Percentiles rank a stretch among this genome's conserved stretches.
Evolutionary conservation across 805 yeast genomes (phyloP).

Genomic region (Starmerella riodocensis): DNA sequence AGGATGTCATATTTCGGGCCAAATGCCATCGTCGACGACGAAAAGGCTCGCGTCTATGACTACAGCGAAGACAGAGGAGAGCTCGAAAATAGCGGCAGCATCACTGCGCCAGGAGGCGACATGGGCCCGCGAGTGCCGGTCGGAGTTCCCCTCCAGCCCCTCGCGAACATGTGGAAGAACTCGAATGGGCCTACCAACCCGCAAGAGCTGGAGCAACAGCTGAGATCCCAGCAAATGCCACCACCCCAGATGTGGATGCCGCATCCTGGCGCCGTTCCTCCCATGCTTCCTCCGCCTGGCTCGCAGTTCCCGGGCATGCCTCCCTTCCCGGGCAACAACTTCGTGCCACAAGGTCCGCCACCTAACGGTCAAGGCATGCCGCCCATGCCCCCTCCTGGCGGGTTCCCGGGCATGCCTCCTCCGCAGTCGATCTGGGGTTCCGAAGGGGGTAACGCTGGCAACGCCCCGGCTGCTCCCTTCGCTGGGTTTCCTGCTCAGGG

Average conservation of each 20-base stretch:
- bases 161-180: slow-evolving; percentile 17
- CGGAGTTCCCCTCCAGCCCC: slow-evolving; percentile 14
- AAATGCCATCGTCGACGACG: slow-evolving; percentile 19
- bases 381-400: background rate
- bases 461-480: slow-evolving; percentile 3
- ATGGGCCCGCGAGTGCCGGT: slow-evolving; percentile 3
- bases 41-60: slow-evolving; percentile 17
- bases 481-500: background rate
- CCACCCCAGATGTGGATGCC: slow-evolving; percentile 1
- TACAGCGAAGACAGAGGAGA: slow-evolving; percentile 15
- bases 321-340: background rate
- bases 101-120: slow-evolving; percentile 5
- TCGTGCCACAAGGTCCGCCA: background rate
- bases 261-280: slow-evolving; percentile 1
- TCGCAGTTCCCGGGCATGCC: background rate
- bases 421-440: slow-evolving; percentile 1
- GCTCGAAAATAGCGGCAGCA: slow-evolving; percentile 12
- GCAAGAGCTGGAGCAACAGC: slow-evolving; percentile 14
- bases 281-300: slow-evolving; percentile 2
- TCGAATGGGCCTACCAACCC: slow-evolving; percentile 3
- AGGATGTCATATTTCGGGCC: slow-evolving; percentile 19
- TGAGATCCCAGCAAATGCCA: slow-evolving; percentile 8
- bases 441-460: slow-evolving; percentile 3
- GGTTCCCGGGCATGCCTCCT: slow-evolving; percentile 1
- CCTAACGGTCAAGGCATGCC: background rate